Conservation (phyloP, 116 monocot genomes). For the Thalassia testudinum region DNA sequence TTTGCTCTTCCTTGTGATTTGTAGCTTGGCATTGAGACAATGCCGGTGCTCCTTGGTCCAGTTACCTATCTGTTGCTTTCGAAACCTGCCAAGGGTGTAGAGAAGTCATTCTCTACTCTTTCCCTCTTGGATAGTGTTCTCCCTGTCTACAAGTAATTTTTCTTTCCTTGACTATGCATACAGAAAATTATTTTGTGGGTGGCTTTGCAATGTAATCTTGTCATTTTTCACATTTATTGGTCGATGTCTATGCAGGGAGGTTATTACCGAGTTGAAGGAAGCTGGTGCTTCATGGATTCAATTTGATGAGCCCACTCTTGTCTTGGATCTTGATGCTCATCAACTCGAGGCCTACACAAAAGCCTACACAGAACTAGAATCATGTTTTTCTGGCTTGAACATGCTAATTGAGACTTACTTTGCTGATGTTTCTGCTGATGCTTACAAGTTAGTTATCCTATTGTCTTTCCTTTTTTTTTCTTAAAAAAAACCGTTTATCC, state of each 20-base stretch:
- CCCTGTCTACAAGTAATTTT: constrained; percentile 42
- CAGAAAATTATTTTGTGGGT: not conserved
- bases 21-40: constrained; percentile 37
- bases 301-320: constrained; percentile 69
- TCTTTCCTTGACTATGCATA: not conserved
- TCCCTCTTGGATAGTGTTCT: constrained; percentile 29
- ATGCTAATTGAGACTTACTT: constrained; percentile 73
- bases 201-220: not conserved
- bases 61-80: constrained; percentile 49
- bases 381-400: constrained; percentile 45
- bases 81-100: constrained; percentile 40
- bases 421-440: constrained; percentile 51
- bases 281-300: constrained; percentile 75
- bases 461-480: too few species aligned
- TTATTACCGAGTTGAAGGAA: constrained; percentile 55
- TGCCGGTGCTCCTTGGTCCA: constrained; percentile 42
- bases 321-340: constrained; percentile 53
- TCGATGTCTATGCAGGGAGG: constrained; percentile 30
- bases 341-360: constrained; percentile 40
- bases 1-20: not conserved
- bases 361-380: constrained; percentile 54
- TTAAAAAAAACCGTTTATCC: too few species aligned
- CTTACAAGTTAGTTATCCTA: constrained; percentile 36
- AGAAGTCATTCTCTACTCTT: constrained; percentile 29
- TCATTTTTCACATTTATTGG: not conserved